Evolutionary conservation across 352 stramenopile genomes (phyloP).

Genomic region (Discostella stelligera): DNA sequence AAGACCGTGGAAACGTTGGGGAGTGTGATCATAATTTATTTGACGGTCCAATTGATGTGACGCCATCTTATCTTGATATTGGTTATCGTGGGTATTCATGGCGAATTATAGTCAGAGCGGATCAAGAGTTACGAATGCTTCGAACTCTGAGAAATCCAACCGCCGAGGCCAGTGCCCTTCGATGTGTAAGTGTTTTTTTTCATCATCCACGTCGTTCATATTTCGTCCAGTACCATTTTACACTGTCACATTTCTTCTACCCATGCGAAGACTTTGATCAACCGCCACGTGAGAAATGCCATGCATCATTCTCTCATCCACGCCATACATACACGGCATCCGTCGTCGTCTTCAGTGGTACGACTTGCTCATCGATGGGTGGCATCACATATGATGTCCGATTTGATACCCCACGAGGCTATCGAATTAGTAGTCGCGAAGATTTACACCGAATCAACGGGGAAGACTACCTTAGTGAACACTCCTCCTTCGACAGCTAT

Average conservation of each 20-base stretch:
- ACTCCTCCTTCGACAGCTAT: slow-evolving; percentile 47
- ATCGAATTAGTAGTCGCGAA: slow-evolving; percentile 76
- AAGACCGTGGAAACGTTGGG: slow-evolving; percentile 2
- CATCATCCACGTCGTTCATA: background rate
- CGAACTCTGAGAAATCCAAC: slow-evolving; percentile 55
- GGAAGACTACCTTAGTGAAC: slow-evolving; percentile 15
- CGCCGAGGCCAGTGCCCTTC: slow-evolving; percentile 46
- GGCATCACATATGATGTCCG: slow-evolving; percentile 71
- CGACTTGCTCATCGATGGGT: slow-evolving; percentile 68
- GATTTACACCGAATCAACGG: slow-evolving; percentile 64
- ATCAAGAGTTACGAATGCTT: slow-evolving; percentile 74
- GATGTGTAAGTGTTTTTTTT: slow-evolving; percentile 30
- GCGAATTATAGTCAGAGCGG: slow-evolving; percentile 68
- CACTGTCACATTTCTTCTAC: background rate
- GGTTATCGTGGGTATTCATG: slow-evolving; percentile 74
- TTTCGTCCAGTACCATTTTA: background rate
- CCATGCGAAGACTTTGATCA: slow-evolving; percentile 45
- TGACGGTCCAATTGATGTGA: slow-evolving; percentile 57
- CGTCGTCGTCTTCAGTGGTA: slow-evolving; percentile 57
- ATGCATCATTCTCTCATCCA: slow-evolving; percentile 78
- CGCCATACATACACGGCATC: slow-evolving; percentile 66
- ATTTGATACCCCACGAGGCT: slow-evolving; percentile 64
- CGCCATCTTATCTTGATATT: slow-evolving; percentile 60
- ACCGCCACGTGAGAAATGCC: slow-evolving; percentile 58
- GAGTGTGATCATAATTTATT: slow-evolving; percentile 30